These are phyloP conservation scores for Alternaria metachromatica DNA, from an alignment of 2,329 filamentous ascomycete genomes.

Conservation along the genomic window DNA sequence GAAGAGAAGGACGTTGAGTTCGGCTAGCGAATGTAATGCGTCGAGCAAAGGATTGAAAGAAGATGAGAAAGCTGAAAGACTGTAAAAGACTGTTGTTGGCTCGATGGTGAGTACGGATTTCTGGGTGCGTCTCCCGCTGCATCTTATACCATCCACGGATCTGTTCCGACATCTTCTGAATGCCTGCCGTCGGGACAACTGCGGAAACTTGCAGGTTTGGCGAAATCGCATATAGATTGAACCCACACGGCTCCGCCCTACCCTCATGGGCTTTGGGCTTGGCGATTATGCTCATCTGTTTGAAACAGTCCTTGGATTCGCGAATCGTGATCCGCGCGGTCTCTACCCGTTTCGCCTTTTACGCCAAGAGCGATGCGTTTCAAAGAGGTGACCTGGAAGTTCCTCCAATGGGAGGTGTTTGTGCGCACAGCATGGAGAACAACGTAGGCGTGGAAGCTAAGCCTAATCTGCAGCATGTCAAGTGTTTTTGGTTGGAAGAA, in stretches of 20 bases:
- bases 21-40: slow-evolving; percentile 28
- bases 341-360: slow-evolving; percentile 4
- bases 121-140: slow-evolving; percentile 1
- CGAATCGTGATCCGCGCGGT: slow-evolving; percentile 10
- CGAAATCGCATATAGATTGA: slow-evolving; percentile 11
- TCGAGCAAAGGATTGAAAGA: slow-evolving; percentile 27
- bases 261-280: slow-evolving; percentile 1
- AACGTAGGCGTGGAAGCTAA: neutral
- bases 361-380: slow-evolving; percentile 11
- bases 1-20: slow-evolving; percentile 20
- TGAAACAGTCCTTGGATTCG: slow-evolving; percentile 23
- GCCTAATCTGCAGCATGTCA: neutral
- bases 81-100: slow-evolving; percentile 22
- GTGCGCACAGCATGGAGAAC: neutral
- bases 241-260: slow-evolving; percentile 2
- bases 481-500: neutral
- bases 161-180: neutral
- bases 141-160: slow-evolving; percentile 20
- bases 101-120: slow-evolving; percentile 23
- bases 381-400: slow-evolving; percentile 2
- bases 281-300: slow-evolving; percentile 21
- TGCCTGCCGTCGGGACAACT: neutral
- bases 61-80: slow-evolving; percentile 10
- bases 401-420: slow-evolving; percentile 3
- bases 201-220: neutral